Evolutionary conservation across 2,329 filamentous ascomycete species (phyloP).

Genomic region (Fusarium pininemorale): DNA sequence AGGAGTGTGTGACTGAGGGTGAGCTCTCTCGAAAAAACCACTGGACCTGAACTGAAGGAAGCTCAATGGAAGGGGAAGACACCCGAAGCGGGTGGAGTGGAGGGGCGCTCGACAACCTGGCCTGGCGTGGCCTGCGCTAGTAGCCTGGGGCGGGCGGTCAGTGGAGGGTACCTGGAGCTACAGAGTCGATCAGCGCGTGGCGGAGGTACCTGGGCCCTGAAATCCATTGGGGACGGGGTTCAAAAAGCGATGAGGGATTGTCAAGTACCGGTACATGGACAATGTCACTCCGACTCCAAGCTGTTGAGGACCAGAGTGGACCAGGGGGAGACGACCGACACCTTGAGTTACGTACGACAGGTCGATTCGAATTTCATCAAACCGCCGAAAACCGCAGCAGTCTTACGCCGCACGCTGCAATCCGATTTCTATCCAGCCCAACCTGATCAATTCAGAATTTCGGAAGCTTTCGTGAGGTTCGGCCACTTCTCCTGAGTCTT

Average conservation of each 20-base stretch:
- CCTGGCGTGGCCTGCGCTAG: slow-evolving; percentile 15
- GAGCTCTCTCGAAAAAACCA: slow-evolving; percentile 43
- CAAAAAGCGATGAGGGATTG: slow-evolving; percentile 39
- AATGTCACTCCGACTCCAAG: slow-evolving; percentile 27
- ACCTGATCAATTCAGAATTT: not conserved
- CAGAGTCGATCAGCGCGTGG: slow-evolving; percentile 14
- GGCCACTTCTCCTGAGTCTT: slow-evolving; percentile 1
- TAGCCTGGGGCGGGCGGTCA: slow-evolving; percentile 25
- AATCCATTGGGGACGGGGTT: slow-evolving; percentile 32
- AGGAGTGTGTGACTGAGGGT: slow-evolving; percentile 32
- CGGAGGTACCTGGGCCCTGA: slow-evolving; percentile 35
- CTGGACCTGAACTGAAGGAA: slow-evolving; percentile 32
- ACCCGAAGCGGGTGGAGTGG: slow-evolving; percentile 32
- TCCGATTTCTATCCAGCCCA: not conserved
- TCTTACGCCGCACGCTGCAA: slow-evolving; percentile 15
- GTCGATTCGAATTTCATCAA: slow-evolving; percentile 19
- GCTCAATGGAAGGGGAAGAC: slow-evolving; percentile 44
- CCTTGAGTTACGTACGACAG: slow-evolving; percentile 36
- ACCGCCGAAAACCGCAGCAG: slow-evolving; percentile 38
- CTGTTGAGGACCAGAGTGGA: slow-evolving; percentile 43
- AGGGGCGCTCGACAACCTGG: slow-evolving; percentile 14
- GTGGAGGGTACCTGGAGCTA: slow-evolving; percentile 27
- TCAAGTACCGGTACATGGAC: slow-evolving; percentile 36
- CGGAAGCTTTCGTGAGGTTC: slow-evolving; percentile 13
- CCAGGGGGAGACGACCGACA: slow-evolving; percentile 25